Percentiles rank a stretch among this genome's conserved stretches.
phyloP scores from a whole-genome alignment of 257 asterid genomes.

The Phtheirospermum japonicum region DNA sequence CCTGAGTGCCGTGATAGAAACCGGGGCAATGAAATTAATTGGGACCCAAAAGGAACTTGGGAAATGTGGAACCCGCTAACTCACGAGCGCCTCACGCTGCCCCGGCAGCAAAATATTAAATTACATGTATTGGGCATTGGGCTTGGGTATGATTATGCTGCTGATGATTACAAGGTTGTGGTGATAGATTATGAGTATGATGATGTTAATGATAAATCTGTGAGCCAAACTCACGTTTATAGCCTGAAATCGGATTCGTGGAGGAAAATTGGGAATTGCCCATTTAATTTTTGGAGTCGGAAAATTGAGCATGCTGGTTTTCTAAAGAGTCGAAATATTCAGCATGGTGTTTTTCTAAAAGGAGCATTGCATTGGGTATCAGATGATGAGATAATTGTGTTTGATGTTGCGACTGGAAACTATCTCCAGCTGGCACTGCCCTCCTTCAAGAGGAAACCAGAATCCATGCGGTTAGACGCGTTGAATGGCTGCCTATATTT shows the following conservation, averaged over 20 bases:
- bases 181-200: background rate
- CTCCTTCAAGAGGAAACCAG: background rate
- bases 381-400: background rate
- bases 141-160: background rate
- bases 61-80: background rate
- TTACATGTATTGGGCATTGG: background rate
- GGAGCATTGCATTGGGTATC: background rate
- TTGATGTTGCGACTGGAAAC: background rate
- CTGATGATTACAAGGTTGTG: background rate
- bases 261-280: background rate
- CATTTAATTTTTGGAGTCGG: background rate
- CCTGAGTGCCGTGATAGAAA: background rate
- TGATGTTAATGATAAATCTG: background rate
- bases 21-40: background rate
- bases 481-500: background rate
- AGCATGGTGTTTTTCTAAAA: background rate
- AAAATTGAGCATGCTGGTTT: background rate
- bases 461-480: background rate
- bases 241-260: background rate
- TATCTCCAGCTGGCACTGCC: background rate
- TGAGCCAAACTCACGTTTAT: background rate
- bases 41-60: background rate
- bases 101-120: background rate
- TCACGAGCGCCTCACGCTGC: background rate
- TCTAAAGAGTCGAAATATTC: background rate